A percentile compares a stretch with the other conserved stretches of the same genome.
phyloP scores from a whole-genome alignment of 306 rosid species.

The Prunus mira region DNA sequence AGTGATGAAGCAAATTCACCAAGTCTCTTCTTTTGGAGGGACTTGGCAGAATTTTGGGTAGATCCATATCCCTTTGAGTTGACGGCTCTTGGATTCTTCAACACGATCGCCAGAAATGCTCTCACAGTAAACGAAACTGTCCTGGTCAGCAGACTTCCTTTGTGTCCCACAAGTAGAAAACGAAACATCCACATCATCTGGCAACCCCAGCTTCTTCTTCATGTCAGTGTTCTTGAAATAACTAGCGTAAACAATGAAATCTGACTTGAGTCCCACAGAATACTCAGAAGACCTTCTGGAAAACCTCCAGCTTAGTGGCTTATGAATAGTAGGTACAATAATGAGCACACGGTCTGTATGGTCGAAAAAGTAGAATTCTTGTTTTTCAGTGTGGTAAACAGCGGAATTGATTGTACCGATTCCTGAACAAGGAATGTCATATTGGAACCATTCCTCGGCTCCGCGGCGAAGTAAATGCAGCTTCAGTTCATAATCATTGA shows the following conservation, averaged over 20 bases:
- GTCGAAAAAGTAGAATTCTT: constrained; percentile 15
- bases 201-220: not conserved
- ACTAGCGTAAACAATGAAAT: no score
- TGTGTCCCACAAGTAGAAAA: constrained; percentile 18
- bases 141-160: not conserved
- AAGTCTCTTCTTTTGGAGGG: constrained; percentile 9
- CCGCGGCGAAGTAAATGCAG: constrained; percentile 1
- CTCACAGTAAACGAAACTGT: not conserved
- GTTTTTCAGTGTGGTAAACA: not conserved
- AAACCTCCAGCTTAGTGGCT: not conserved
- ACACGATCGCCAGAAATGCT: not conserved
- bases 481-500: not conserved
- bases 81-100: not conserved
- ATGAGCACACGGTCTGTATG: no score
- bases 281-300: not conserved
- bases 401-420: not conserved
- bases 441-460: not conserved
- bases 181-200: not conserved
- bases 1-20: constrained; percentile 5
- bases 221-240: not conserved
- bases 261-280: no score
- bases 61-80: constrained; percentile 38
- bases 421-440: not conserved
- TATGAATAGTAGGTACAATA: not conserved
- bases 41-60: constrained; percentile 25